Conservation (phyloP, 768 basidiomycete genomes). For the Hemileccinum rubropunctum region DNA sequence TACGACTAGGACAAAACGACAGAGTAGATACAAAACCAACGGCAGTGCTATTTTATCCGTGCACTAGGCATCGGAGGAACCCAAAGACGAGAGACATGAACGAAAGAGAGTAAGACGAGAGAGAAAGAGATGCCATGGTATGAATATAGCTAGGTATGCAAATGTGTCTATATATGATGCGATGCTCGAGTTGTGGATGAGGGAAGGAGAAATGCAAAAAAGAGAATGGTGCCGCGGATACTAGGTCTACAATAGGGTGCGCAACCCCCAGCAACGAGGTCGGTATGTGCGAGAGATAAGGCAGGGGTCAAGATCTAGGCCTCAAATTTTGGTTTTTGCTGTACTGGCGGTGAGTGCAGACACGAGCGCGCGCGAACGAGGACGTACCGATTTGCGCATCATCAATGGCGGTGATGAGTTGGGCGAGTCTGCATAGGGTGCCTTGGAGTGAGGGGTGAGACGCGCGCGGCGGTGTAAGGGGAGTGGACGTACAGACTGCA, state of each 20-base stretch:
- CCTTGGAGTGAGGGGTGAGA: constrained; percentile 26
- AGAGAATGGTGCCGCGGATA: neutral
- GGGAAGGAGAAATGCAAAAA: constrained; percentile 10
- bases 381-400: constrained; percentile 54
- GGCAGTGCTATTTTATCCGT: neutral
- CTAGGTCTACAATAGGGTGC: constrained; percentile 24
- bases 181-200: constrained; percentile 19
- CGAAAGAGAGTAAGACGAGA: neutral
- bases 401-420: constrained; percentile 46
- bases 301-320: no score
- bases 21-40: constrained; percentile 4
- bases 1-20: no score
- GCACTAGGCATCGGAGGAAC: constrained; percentile 2
- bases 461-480: neutral
- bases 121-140: constrained; percentile 30
- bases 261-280: neutral
- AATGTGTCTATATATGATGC: constrained; percentile 32
- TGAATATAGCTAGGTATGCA: constrained; percentile 37
- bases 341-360: neutral
- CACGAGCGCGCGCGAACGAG: neutral
- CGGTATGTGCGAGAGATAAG: neutral
- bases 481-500: constrained; percentile 36
- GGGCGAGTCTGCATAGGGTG: constrained; percentile 36
- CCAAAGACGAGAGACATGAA: constrained; percentile 14
- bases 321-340: constrained; percentile 38